Base-by-base conservation (phyloP, 805 yeast species). In the Pachysolen tannophilus region DNA sequence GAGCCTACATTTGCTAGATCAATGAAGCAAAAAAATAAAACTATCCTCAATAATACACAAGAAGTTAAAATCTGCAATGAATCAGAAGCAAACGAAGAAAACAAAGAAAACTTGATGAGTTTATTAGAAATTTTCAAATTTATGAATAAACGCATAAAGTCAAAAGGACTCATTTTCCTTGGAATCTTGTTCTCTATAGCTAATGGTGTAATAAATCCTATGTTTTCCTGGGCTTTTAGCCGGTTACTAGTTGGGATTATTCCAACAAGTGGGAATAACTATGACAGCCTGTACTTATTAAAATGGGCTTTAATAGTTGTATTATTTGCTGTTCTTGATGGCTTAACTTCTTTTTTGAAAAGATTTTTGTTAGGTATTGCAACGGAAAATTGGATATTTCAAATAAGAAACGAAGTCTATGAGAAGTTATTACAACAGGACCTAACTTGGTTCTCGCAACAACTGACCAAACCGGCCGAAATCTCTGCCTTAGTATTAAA, bases 201-300 rank as follows among this genome's bases (percentile, higher is more conserved):
- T 1, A 75, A 78, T 40, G 88, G 94, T 8, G 69, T 68, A 1
- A 55, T 73, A 1, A 78, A 75, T 39, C 97, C 97, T 0, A 57
- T 83, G 0, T 86, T 92, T 43, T 82, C 96, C 0, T 87, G 58
- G 50, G 71, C 82, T 19, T 75, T 88, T 42, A 74, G 97, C 1
- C 75, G 76, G 40, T 56, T 90, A 7, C 56, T 90, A 6, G 55
- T 69, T 17, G 81, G 79, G 10, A 72, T 85, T 47, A 65, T 83
- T 8, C 75, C 82, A 41, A 33, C 56, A 29, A 26, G 56, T 20
- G 45, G 52, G 7, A 60, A 61, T 1, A 39, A 47, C n/a, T 48
- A 55, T 5, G 58, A 61, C 2, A 44, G 56, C 1, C 26, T 35
- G 1, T 65, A 64, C 29, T 47, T 68, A 37, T 38, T 67, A 6